Evolutionary conservation across 108 stramenopile species (phyloP).

Genomic region (Pseudonitzschia multiseries): DNA sequence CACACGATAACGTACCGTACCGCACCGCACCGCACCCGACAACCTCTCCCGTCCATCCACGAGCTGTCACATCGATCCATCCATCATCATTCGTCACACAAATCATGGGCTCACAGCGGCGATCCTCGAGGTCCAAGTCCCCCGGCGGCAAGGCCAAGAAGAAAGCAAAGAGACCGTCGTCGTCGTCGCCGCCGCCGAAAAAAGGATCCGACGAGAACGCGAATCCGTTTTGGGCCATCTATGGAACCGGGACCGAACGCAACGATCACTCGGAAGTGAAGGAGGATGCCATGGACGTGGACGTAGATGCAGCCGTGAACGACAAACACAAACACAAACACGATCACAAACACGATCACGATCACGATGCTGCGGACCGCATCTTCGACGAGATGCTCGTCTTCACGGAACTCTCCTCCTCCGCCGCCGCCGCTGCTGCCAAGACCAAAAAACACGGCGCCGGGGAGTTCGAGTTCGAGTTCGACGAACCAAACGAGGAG

Average conservation of each 20-base stretch:
- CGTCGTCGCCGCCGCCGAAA: not conserved
- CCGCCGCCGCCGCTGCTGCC: no score
- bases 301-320: no score
- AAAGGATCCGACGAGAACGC: no score
- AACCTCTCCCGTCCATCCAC: no score
- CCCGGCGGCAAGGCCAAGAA: no score
- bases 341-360: not conserved
- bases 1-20: no score
- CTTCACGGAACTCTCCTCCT: constrained; percentile 6
- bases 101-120: not conserved
- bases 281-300: not conserved
- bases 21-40: no score
- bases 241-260: not conserved
- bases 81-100: not conserved
- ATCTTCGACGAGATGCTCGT: constrained; percentile 12
- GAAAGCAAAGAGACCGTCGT: not conserved
- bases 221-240: not conserved
- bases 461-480: not conserved
- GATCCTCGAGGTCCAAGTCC: not conserved
- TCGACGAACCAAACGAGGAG: not conserved
- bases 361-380: not conserved
- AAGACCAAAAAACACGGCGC: not conserved
- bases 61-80: no score
- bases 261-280: not conserved
- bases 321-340: not conserved